Conservation (phyloP, 2,329 filamentous ascomycete genomes). For the Sclerotinia subarctica region DNA sequence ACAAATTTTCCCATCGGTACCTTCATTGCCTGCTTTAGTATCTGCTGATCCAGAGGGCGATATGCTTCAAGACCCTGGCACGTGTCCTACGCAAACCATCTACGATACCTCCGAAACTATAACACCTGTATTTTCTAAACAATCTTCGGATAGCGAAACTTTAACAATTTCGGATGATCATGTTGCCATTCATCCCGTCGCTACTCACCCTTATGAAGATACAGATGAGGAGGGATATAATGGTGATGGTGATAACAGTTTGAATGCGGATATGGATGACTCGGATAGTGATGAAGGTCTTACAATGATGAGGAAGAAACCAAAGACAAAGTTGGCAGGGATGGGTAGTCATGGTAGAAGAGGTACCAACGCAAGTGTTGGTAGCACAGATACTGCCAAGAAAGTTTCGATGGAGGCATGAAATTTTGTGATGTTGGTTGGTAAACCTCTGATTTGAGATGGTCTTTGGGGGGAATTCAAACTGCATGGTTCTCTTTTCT, state of each 20-base stretch:
- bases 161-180: slow-evolving; percentile 16
- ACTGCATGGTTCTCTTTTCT: not conserved
- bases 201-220: slow-evolving; percentile 25
- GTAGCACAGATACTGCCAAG: slow-evolving; percentile 63
- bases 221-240: slow-evolving; percentile 36
- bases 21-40: slow-evolving; percentile 60
- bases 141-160: slow-evolving; percentile 25
- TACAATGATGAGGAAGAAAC: slow-evolving; percentile 41
- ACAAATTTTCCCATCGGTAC: slow-evolving; percentile 54
- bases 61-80: slow-evolving; percentile 50
- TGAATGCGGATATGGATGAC: slow-evolving; percentile 33
- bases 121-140: slow-evolving; percentile 33
- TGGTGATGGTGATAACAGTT: slow-evolving; percentile 32
- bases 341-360: slow-evolving; percentile 42
- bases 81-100: slow-evolving; percentile 43
- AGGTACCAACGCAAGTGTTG: slow-evolving; percentile 59
- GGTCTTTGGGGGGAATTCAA: not conserved
- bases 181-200: slow-evolving; percentile 1
- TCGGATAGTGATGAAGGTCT: slow-evolving; percentile 38
- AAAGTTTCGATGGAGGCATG: slow-evolving; percentile 41
- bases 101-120: slow-evolving; percentile 34
- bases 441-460: not conserved
- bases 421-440: slow-evolving; percentile 14
- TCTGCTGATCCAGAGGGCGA: slow-evolving; percentile 62
- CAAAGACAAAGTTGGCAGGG: slow-evolving; percentile 29